These are phyloP conservation scores for Metschnikowia corniflorae DNA, from an alignment of 805 yeast species.

Conservation along the genomic window DNA sequence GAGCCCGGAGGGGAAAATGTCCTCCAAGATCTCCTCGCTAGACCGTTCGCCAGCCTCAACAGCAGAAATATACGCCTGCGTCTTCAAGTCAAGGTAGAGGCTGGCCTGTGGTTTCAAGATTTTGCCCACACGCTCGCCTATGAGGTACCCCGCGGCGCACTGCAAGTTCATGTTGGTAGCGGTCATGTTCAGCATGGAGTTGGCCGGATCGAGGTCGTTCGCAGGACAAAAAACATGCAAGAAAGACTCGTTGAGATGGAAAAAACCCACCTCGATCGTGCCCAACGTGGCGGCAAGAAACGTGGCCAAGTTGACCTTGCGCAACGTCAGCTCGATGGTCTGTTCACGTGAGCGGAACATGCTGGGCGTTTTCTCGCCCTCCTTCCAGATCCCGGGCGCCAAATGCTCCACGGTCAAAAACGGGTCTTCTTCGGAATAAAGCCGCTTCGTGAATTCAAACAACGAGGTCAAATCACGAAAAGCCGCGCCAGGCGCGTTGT, in stretches of 20 bases:
- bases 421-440: constrained; percentile 69
- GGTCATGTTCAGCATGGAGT: constrained; percentile 36
- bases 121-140: constrained; percentile 47
- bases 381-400: constrained; percentile 69
- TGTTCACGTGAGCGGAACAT: constrained; percentile 60
- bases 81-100: constrained; percentile 79
- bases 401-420: constrained; percentile 66
- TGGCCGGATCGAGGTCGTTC: constrained; percentile 51
- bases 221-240: constrained; percentile 84
- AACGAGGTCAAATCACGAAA: constrained; percentile 68
- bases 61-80: constrained; percentile 93
- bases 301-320: constrained; percentile 85
- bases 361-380: constrained; percentile 55
- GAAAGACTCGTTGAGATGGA: constrained; percentile 78
- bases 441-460: constrained; percentile 70
- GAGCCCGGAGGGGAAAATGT: constrained; percentile 67
- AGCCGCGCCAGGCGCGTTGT: constrained; percentile 61
- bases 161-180: constrained; percentile 30
- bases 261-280: constrained; percentile 80
- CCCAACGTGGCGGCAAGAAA: constrained; percentile 86
- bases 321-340: constrained; percentile 58
- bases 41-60: constrained; percentile 61
- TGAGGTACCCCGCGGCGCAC: constrained; percentile 30
- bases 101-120: constrained; percentile 78
- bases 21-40: constrained; percentile 64